A percentile compares a stretch with the other conserved stretches of the same genome.
Conservation (phyloP, 2,329 filamentous ascomycete genomes). For the Hypocrella siamensis region DNA sequence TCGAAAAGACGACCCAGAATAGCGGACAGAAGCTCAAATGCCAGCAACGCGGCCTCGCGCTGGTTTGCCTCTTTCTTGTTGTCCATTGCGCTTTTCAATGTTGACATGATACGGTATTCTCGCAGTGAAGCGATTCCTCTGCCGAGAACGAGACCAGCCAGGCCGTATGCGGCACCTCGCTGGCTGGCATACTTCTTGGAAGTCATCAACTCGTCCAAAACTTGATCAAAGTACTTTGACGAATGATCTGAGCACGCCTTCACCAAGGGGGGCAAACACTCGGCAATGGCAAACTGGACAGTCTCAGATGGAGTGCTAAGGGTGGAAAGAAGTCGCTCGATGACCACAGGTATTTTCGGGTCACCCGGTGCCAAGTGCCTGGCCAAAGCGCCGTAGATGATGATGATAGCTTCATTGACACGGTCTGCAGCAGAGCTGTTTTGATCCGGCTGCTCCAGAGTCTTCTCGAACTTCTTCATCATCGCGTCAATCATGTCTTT, state of each 20-base stretch:
- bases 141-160: conserved; percentile 82
- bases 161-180: conserved; percentile 84
- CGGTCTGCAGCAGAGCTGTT: conserved; percentile 70
- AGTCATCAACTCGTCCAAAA: conserved; percentile 68
- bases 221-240: conserved; percentile 62
- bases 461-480: conserved; percentile 83
- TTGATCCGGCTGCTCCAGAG: conserved; percentile 73
- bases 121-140: conserved; percentile 67
- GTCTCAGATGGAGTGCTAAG: conserved; percentile 90
- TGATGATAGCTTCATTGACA: conserved; percentile 93
- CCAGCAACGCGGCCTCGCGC: conserved; percentile 74
- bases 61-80: conserved; percentile 89
- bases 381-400: conserved; percentile 89
- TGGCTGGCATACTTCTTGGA: conserved; percentile 87
- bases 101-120: conserved; percentile 74
- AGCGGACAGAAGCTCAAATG: conserved; percentile 77
- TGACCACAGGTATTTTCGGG: conserved; percentile 70
- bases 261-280: conserved; percentile 85
- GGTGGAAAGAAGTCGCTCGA: conserved; percentile 72
- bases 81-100: conserved; percentile 68
- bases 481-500: conserved; percentile 70
- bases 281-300: conserved; percentile 90
- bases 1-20: conserved; percentile 84
- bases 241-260: conserved; percentile 64
- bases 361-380: conserved; percentile 79